Evolutionary conservation across 805 yeast genomes (phyloP), one percentile per base, ranked within the genome.

Genomic region (Nakazawaea peltata): DNA sequence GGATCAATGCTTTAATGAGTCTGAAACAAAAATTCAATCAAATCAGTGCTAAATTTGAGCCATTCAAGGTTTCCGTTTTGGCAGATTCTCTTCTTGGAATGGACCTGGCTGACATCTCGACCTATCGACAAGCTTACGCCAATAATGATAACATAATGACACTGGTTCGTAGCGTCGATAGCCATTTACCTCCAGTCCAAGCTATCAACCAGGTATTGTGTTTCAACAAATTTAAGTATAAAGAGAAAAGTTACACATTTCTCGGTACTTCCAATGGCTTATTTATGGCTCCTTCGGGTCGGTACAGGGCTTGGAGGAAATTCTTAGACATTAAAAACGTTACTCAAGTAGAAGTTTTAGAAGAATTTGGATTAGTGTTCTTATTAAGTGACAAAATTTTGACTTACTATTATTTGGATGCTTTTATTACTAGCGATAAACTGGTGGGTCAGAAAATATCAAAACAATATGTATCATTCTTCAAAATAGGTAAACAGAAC

Each of bases 401-500:
- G 25, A 65, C 74, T 37, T 76, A 80, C 54, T 75, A 77, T 41
- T 71, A 76, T 22, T 56, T 86, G 16, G 80, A 78, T 27, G 74
- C 75, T 44, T 47, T 88, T 12, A 71, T 16, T 77, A 83, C 12
- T 78, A 74, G 37, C 71, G 65, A 27, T 54, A 46, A 9, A 51
- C 55, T 69, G 15, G 60, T 70, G n/a, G 71, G 80, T 12, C 65
- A 71, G 21, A 53, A 65, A 19, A 45, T 74, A 10, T 61, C 75
- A 11, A 63, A 68, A 43, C 74, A 75, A 53, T 56, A 74, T 50
- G 75, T 77, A 0, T 56, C 70, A 2, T 77, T 70, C 43, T 87
- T 83, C 56, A 71, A 69, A 32, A 60, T 81, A 41, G 95, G 92
- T 0, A 70, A 65, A 21, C 85, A 87, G 50, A 67, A 76, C 39